Conservation (phyloP, 352 stramenopile species). For the Paralagenidium karlingii region DNA sequence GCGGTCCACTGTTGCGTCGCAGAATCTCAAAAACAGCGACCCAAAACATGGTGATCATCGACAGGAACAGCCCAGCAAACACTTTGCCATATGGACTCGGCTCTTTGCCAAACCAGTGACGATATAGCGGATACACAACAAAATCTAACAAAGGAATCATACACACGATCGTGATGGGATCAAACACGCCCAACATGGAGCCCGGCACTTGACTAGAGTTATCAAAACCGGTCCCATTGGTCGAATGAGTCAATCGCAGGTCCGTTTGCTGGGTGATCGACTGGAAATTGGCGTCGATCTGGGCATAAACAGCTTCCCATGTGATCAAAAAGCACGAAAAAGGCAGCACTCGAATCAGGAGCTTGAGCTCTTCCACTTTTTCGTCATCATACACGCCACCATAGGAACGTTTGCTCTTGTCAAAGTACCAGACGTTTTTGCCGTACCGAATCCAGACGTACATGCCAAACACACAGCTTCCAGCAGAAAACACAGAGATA, state of each 20-base stretch:
- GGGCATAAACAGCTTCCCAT: constrained; percentile 80
- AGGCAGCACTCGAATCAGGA: constrained; percentile 70
- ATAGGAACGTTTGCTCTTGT: constrained; percentile 77
- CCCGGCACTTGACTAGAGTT: constrained; percentile 40
- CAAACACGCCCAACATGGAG: constrained; percentile 74
- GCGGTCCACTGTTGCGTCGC: constrained; percentile 27
- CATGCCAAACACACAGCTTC: constrained; percentile 62
- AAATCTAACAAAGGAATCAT: constrained; percentile 62
- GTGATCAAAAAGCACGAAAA: constrained; percentile 86
- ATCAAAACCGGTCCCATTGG: constrained; percentile 8
- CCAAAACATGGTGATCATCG: constrained; percentile 78
- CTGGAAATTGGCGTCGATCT: constrained; percentile 81
- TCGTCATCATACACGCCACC: constrained; percentile 70
- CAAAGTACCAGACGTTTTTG: constrained; percentile 69
- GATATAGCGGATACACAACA: constrained; percentile 64
- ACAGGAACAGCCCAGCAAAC: constrained; percentile 53
- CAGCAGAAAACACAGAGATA: constrained; percentile 54
- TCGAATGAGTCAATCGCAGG: constrained; percentile 27
- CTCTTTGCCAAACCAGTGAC: constrained; percentile 25
- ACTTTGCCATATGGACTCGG: constrained; percentile 75
- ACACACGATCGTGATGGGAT: constrained; percentile 74
- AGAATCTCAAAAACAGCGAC: constrained; percentile 73
- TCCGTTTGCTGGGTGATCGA: constrained; percentile 80
- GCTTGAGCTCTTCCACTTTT: constrained; percentile 77
- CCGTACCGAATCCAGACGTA: constrained; percentile 76